These are phyloP conservation scores for Oryza brachyantha DNA, from an alignment of 176 grass and related monocot genomes.

Conservation along the genomic window DNA sequence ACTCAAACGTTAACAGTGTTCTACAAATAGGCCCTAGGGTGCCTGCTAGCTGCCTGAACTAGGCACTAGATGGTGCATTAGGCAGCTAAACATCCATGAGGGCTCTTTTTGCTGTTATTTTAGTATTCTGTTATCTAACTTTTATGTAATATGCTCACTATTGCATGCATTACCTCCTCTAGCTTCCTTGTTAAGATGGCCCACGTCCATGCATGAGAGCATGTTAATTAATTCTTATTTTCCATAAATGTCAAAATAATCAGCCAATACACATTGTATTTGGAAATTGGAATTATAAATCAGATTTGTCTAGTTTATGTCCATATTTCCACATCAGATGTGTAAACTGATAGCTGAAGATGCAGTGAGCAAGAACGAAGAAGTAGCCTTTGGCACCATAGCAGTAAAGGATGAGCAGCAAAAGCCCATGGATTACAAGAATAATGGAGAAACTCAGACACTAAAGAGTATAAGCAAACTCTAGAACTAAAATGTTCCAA, in stretches of 20 bases:
- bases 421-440: constrained; percentile 8
- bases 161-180: neutral
- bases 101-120: neutral
- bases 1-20: too few species aligned
- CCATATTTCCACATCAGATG: neutral
- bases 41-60: too few species aligned
- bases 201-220: neutral
- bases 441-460: constrained; percentile 10
- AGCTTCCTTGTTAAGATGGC: neutral
- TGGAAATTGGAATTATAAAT: neutral
- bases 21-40: too few species aligned
- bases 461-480: constrained; percentile 15
- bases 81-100: neutral
- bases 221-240: neutral
- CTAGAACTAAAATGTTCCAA: constrained; percentile 8
- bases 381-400: neutral
- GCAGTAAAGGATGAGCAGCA: neutral
- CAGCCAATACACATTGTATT: neutral
- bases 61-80: neutral
- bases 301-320: neutral
- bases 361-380: neutral
- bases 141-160: neutral
- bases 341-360: neutral
- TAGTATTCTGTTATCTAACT: neutral
- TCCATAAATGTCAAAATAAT: neutral